Evolutionary conservation across 352 stramenopile genomes (phyloP), one percentile per base, ranked within the genome.

Genomic region (Saprolegnia diclina): DNA sequence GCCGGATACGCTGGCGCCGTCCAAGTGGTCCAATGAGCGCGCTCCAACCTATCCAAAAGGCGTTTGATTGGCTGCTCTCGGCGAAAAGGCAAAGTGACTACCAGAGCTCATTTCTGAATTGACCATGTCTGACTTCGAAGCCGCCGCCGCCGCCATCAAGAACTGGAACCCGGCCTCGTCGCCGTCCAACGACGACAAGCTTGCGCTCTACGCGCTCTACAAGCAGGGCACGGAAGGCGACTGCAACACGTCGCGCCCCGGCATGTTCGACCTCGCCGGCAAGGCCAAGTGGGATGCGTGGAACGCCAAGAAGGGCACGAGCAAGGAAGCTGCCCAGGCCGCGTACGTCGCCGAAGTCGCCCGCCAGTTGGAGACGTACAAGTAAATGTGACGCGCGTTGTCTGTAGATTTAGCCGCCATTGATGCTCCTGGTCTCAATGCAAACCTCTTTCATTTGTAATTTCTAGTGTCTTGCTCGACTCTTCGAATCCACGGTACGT

Each of bases 221-320:
- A 96, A 96, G 84, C 89, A 96, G 77, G 88, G 86, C 53, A 96
- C 85, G 13, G 74, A 90, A 26, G 89, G 89, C 21, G 87, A 96
- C 82, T 89, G 90, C 77, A 91, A 80, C 69, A 92, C 84, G 55
- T 37, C 78, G 63, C 85, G 84, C 71, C 84, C 89, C 6, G 87
- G 88, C 70, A 94, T 95, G 83, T 91, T 95, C 66, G 84, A 95
- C 76, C 65, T 96, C 37, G 89, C 77, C 56, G 85, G 78, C 72
- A 93, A 94, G 77, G 85, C 85, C 74, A 96, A 96, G 83, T 95
- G 87, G 86, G 80, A 88, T 61, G 89, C 89, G 50, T 96, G 89
- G 89, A 82, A 76, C 29, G 80, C 85, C 7, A 90, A 91, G 76
- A 95, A 96, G 78, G 87, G 81, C 32, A 14, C 91, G 68, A 91